Base-by-base conservation (phyloP, 768 basidiomycete species). In the Tylopilus subfusipes region DNA sequence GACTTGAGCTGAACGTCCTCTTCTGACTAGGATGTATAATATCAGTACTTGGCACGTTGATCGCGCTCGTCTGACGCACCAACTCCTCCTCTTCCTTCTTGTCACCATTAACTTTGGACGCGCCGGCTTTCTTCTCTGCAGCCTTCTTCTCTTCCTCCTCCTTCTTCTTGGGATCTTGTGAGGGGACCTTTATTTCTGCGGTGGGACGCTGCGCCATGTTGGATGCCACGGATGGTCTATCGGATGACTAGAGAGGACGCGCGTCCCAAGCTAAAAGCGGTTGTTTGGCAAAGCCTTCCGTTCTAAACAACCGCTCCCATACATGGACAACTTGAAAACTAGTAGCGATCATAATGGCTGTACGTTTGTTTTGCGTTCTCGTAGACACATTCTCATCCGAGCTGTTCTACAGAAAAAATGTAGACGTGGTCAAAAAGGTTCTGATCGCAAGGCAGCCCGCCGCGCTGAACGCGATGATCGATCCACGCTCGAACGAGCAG, bases 1-100 rank as follows among this genome's bases (percentile, higher is more conserved):
- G 83, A 86, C 74, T 90, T 91, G 55, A 99, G 82, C 66, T 94
- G 90, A 30, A 85, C 77, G 72, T 99, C 97, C 74, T 98, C 97
- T 68, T 99, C 97, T 25, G 90, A 93, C 94, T 95, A 53, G 3
- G 9, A 9, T 53, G 45, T 10, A 39, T 9, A 24, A 11, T 30
- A 4, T 70, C 42, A 61, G 53, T 52, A 43, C 42, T 34, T 4
- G 30, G 27, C 24, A 52, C 44, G 55, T 34, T 33, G 40, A 55
- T 60, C 62, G 42, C 49, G 58, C 18, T 57, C 25, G 53, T 48
- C 46, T 29, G 53, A 80, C 90, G 66, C 65, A 95, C 93, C 71
- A 97, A 69, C 61, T 95, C 84, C 59, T 82, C 84, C 62, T 90
- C 86, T 45, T 74, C 79, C 50, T 79, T 77, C 64, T 81, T 76